Evolutionary conservation across 2,329 filamentous ascomycete genomes (phyloP), one percentile per base, ranked within the genome.

Genomic region (Epichloe typhina): DNA sequence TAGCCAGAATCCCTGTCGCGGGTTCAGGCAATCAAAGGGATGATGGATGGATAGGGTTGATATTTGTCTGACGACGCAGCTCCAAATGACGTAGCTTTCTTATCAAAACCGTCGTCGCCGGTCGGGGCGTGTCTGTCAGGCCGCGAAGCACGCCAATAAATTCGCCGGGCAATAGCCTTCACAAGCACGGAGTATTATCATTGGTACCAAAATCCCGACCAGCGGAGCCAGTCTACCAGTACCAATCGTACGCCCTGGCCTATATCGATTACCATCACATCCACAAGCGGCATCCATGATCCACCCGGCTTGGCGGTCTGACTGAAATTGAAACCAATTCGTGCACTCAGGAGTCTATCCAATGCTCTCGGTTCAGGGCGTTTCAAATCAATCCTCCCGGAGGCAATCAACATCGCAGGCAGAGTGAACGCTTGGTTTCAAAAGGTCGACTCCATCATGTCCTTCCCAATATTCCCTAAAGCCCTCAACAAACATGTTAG

Each of bases 401-500:
- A 33, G n/a, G 23, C 35, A 15, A 13, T 42, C 12, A 39, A 33
- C 17, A 33, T n/a, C 19, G 17, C 36, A 23, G 23, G 35, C 46
- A 15, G 26, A 11, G 7, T 5, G 26, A 37, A 11, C 26, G 19
- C 5, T 40, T 15, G 35, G 9, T 15, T 12, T 7, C 17, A 6
- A 46, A 23, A 15, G 9, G 3, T 23, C 15, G 31, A 5, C 26
- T 21, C 38, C n/a, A 15, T 26, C 47, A 33, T 44, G 44, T 33
- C 31, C 9, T 19, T 35, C 23, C 41, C 52, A 31, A 44, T 44
- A 8, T 36, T 51, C 36, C 50, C 42, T n/a, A 35, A 36, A 40
- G 17, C 38, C 26, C n/a, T 53, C 43, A 47, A 33, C 31, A 46
- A 47, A 43, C 50, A 47, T 9, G 19, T 52, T 4, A 48, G 52